Conservation (phyloP, 768 basidiomycete genomes). For the Wakefieldia striispora region DNA sequence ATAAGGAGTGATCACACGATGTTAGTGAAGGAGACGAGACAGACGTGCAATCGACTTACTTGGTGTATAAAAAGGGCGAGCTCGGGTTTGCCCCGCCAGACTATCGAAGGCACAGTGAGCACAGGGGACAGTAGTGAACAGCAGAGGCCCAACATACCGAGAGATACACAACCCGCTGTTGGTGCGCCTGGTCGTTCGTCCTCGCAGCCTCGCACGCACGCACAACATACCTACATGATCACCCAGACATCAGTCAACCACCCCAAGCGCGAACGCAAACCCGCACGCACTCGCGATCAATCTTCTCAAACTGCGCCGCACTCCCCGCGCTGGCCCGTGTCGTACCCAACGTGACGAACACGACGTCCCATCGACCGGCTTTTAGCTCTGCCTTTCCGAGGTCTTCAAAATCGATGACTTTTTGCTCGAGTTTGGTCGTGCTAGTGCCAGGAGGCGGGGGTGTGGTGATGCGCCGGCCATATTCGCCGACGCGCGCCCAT, state of each 20-base stretch:
- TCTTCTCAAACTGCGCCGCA: conserved; percentile 66
- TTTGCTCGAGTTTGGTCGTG: conserved; percentile 63
- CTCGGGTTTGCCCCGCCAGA: conserved; percentile 46
- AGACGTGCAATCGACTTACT: conserved; percentile 25
- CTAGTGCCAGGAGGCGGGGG: conserved; percentile 32
- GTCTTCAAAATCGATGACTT: conserved; percentile 68
- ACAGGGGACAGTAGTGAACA: conserved; percentile 28
- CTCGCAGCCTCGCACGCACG: conserved; percentile 68
- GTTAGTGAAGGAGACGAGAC: background rate
- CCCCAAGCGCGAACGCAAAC: too few species aligned
- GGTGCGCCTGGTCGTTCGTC: conserved; percentile 38
- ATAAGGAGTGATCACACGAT: background rate
- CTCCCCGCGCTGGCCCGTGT: conserved; percentile 59
- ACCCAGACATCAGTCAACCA: background rate
- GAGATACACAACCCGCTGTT: conserved; percentile 67
- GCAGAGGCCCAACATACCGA: conserved; percentile 38
- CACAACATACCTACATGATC: conserved; percentile 58
- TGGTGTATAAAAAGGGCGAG: conserved; percentile 52
- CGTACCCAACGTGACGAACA: conserved; percentile 76
- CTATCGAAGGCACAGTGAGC: conserved; percentile 28
- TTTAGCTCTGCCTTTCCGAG: conserved; percentile 49
- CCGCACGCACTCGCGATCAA: conserved; percentile 64
- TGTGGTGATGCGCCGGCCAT: conserved; percentile 61
- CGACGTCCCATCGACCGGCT: conserved; percentile 67
- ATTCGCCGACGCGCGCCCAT: conserved; percentile 63